Base-by-base conservation (phyloP, 1,284 basidiomycete genomes). In the Sphagnurus paluster region DNA sequence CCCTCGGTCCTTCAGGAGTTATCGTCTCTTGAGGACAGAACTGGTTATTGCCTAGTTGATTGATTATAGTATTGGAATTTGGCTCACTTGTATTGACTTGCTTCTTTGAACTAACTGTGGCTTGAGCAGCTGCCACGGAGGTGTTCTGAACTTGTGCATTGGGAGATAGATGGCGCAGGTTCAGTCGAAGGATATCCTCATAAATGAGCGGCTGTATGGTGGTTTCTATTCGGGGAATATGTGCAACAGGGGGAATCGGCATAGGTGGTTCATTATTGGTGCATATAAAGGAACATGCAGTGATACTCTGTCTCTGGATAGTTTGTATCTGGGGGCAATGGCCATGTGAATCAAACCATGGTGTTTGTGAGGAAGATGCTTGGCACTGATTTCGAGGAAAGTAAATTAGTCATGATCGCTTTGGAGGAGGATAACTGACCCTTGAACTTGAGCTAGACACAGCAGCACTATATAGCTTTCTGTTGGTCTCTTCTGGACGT, bases 111-210 rank as follows among this genome's bases (percentile, higher is more conserved):
- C n/a, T n/a, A n/a, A n/a, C n/a, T n/a, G n/a, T n/a, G n/a, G n/a
- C n/a, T n/a, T n/a, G n/a, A n/a, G n/a, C n/a, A n/a, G n/a, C n/a
- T 16, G 32, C 20, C 5, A 17, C 13, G 3, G 16, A 17, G 26
- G 6, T 21, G 20, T 4, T n/a, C 19, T 35, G 54, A 47, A 17
- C 54, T 23, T 17, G 16, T 30, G 14, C 14, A 25, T 21, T n/a
- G 23, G 43, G 26, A 7, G 19, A 37, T 16, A 26, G 5, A 11
- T 32, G n/a, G 7, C 10, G n/a, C 8, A 50, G 41, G 37, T 50
- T 46, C 21, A 42, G 24, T 13, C 16, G 24, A 36, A 34, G 43
- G 24, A 46, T 21, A 9, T 39, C n/a, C 19, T 47, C 13, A 17
- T n/a, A 35, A 26, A 28, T 29, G 9, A n/a, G 1, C 10, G n/a